Conservation (phyloP, 331 rosid species). For the Pyrus hybrid region DNA sequence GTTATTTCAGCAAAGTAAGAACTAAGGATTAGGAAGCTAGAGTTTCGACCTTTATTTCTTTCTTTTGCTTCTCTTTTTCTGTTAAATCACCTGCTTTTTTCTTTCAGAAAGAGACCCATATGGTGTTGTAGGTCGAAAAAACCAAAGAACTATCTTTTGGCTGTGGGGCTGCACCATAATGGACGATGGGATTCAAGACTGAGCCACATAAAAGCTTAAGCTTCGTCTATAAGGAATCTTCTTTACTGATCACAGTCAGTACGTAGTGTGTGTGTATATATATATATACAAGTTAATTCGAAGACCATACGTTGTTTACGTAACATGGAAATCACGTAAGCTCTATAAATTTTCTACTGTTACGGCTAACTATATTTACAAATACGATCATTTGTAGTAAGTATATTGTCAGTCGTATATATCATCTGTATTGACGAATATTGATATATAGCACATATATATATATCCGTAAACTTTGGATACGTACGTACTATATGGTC, state of each 20-base stretch:
- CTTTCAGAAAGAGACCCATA: conserved; percentile 19
- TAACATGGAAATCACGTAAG: not conserved
- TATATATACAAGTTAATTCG: not conserved
- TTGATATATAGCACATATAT: not conserved
- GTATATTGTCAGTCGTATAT: not conserved
- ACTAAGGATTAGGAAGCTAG: not conserved
- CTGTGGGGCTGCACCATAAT: not conserved
- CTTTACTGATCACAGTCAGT: not conserved
- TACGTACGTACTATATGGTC: not conserved
- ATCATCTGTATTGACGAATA: not conserved
- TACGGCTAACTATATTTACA: not conserved
- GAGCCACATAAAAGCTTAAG: not conserved
- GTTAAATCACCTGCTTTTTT: conserved; percentile 20
- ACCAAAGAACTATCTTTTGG: conserved; percentile 3
- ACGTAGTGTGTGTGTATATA: no score
- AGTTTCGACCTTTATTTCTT: not conserved
- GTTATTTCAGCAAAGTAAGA: not conserved
- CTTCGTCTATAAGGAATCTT: conserved; percentile 5
- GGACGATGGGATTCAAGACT: not conserved
- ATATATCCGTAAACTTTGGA: not conserved
- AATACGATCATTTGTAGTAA: not conserved
- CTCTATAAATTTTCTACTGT: not conserved
- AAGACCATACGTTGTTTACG: not conserved
- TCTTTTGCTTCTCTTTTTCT: not conserved
- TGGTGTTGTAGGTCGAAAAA: not conserved